Conservation (phyloP, 192 early-diverging fungal genomes). For the Dispira simplex region DNA sequence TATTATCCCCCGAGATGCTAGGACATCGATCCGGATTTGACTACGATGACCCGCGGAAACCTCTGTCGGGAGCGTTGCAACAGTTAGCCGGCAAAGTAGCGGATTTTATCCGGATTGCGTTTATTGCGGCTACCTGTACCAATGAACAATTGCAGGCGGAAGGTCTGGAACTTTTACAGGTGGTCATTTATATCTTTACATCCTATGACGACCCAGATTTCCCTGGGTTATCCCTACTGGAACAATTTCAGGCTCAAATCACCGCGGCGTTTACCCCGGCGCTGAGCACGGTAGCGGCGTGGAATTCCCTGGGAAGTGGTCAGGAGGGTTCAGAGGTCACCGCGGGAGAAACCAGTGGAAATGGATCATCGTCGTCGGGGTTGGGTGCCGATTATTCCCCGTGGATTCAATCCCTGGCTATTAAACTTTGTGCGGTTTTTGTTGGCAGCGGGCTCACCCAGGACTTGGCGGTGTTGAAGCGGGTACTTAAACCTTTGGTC, state of each 20-base stretch:
- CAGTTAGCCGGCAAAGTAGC: conserved; percentile 35
- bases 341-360: not conserved
- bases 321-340: not conserved
- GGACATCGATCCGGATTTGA: not conserved
- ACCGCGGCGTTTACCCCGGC: conserved; percentile 79
- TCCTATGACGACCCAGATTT: conserved; percentile 77
- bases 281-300: conserved; percentile 2
- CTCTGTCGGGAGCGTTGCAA: conserved; percentile 19
- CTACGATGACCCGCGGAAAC: not conserved
- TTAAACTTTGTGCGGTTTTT: conserved; percentile 67
- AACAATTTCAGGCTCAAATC: conserved; percentile 92
- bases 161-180: conserved; percentile 65
- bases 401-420: conserved; percentile 58
- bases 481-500: conserved; percentile 1
- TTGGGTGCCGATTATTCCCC: conserved; percentile 60
- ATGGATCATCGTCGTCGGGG: not conserved
- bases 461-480: not conserved
- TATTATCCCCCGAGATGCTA: conserved; percentile 4
- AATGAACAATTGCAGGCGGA: conserved; percentile 57
- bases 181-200: conserved; percentile 59
- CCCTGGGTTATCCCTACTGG: conserved; percentile 63
- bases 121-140: conserved; percentile 67
- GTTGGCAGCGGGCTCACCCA: conserved; percentile 61
- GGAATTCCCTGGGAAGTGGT: not conserved
- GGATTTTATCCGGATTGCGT: conserved; percentile 82